These are phyloP conservation scores for Fagus crenata DNA, from an alignment of 306 rosid genomes.

Conservation along the genomic window DNA sequence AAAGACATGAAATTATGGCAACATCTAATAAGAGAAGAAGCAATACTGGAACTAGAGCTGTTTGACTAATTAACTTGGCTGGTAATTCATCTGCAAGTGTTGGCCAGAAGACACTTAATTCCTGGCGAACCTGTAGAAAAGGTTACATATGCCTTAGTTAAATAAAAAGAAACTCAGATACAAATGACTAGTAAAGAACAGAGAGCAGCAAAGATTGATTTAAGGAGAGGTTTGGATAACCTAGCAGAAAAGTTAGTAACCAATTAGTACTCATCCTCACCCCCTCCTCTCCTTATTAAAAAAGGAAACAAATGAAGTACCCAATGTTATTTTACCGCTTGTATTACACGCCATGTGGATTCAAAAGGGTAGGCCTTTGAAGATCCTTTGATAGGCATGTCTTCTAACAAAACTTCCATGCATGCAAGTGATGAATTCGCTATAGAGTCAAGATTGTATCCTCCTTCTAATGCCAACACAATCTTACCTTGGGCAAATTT, in stretches of 20 bases:
- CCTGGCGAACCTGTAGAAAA: conserved; percentile 65
- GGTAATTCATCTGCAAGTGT: conserved; percentile 67
- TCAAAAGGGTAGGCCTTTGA: conserved; percentile 69
- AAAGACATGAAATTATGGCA: background rate
- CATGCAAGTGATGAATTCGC: conserved; percentile 83
- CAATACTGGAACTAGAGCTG: conserved; percentile 47
- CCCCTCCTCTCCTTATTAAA: background rate
- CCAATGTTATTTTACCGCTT: conserved; percentile 53
- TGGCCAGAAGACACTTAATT: conserved; percentile 77
- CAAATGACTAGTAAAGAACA: background rate
- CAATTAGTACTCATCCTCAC: background rate
- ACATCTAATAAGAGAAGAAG: conserved; percentile 14
- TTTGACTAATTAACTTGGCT: conserved; percentile 39
- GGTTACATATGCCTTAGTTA: conserved; percentile 20
- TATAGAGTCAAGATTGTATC: conserved; percentile 84
- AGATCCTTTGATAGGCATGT: conserved; percentile 52
- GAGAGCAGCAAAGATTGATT: background rate
- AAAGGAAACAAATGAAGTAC: background rate
- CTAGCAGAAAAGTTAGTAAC: background rate
- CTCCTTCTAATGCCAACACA: conserved; percentile 90
- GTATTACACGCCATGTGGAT: conserved; percentile 87
- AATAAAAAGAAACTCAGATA: conserved; percentile 16
- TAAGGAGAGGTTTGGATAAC: conserved; percentile 12
- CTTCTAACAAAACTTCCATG: conserved; percentile 72
- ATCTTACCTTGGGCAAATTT: conserved; percentile 75